Percentiles rank a stretch among this genome's conserved stretches.
Evolutionary conservation across 495 filamentous ascomycete species (phyloP).

Genomic region (Saxispiralis lemnorum): DNA sequence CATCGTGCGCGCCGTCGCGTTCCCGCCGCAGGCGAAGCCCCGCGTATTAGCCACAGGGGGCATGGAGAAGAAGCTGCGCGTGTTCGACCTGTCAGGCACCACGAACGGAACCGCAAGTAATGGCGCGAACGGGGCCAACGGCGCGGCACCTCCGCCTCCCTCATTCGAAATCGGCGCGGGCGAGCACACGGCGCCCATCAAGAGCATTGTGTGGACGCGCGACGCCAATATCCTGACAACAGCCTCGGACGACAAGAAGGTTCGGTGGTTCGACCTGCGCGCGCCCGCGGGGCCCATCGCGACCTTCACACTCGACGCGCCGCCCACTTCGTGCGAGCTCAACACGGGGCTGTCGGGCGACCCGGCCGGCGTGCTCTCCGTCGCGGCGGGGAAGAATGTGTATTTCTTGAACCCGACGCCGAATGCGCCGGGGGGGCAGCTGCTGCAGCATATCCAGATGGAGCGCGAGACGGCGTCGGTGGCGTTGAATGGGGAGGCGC

Average conservation of each 20-base stretch:
- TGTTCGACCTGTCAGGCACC: constrained; percentile 61
- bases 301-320: constrained; percentile 56
- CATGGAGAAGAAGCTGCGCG: constrained; percentile 86
- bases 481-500: constrained; percentile 61
- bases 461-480: constrained; percentile 76
- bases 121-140: constrained; percentile 15
- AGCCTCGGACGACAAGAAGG: constrained; percentile 69
- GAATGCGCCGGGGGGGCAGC: constrained; percentile 28
- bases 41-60: constrained; percentile 80
- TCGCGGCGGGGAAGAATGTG: constrained; percentile 71
- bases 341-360: constrained; percentile 45
- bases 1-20: constrained; percentile 85
- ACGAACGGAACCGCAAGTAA: constrained; percentile 16
- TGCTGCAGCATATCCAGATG: constrained; percentile 62
- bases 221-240: constrained; percentile 80
- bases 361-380: constrained; percentile 30
- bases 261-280: constrained; percentile 89
- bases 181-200: constrained; percentile 71
- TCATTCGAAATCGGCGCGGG: constrained; percentile 71
- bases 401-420: constrained; percentile 63
- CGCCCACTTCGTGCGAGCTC: constrained; percentile 80
- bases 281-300: constrained; percentile 45
- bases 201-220: constrained; percentile 78
- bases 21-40: constrained; percentile 55
- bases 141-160: constrained; percentile 7